Conservation (phyloP, 768 basidiomycete genomes). For the Artomyces pyxidatus region DNA sequence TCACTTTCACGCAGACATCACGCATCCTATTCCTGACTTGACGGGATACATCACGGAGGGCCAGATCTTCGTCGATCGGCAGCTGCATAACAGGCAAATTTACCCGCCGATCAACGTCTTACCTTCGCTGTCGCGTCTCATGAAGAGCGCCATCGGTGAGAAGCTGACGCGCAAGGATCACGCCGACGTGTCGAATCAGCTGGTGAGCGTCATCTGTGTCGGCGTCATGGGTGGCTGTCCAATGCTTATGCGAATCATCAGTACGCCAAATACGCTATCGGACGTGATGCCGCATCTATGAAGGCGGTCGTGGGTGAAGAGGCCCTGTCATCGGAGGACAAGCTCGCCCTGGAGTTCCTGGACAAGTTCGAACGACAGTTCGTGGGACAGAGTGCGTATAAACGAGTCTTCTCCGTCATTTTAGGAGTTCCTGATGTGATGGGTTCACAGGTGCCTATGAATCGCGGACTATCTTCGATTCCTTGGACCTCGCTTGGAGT, state of each 20-base stretch:
- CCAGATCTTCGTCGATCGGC: constrained; percentile 97
- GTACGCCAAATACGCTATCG: constrained; percentile 98
- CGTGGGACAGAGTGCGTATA: constrained; percentile 79
- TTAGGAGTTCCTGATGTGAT: not conserved
- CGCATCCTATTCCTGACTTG: constrained; percentile 99
- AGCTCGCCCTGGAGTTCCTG: constrained; percentile 93
- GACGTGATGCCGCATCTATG: constrained; percentile 95
- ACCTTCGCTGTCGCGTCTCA: constrained; percentile 95
- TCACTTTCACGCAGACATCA: constrained; percentile 65
- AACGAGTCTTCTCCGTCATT: not conserved
- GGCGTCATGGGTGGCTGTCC: constrained; percentile 16
- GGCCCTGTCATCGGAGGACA: constrained; percentile 90
- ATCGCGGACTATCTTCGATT: constrained; percentile 93
- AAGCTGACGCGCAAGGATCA: constrained; percentile 96
- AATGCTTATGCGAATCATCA: constrained; percentile 24
- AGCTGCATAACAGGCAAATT: constrained; percentile 93
- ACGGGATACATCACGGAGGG: constrained; percentile 99
- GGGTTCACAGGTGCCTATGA: constrained; percentile 72
- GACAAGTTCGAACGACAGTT: constrained; percentile 98
- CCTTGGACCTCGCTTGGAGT: constrained; percentile 94
- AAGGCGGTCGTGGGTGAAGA: constrained; percentile 99
- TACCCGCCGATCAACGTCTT: constrained; percentile 99
- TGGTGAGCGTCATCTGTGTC: constrained; percentile 44
- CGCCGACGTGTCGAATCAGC: constrained; percentile 97
- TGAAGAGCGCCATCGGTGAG: constrained; percentile 99